These are phyloP conservation scores for Boletus edulis DNA, from an alignment of 768 basidiomycete species.

Conservation along the genomic window DNA sequence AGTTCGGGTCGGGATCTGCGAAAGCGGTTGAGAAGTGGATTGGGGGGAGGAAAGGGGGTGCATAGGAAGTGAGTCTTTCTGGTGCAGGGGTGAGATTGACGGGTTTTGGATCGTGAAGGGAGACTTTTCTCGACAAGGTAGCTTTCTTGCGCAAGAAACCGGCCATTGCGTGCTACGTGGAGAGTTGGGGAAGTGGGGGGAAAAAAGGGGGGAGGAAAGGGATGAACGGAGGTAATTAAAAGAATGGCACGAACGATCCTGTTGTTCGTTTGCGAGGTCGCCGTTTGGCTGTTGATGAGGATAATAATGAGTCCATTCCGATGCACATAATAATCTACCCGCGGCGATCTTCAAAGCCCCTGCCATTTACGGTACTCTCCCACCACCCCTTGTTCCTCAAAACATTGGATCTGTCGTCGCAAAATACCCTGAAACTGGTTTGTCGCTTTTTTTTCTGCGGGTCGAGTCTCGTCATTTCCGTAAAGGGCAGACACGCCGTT, in stretches of 20 bases:
- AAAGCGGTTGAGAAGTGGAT: slow-evolving; percentile 40
- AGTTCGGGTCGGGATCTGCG: slow-evolving; percentile 23
- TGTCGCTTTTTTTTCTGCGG: background rate
- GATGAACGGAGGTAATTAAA: slow-evolving; percentile 1
- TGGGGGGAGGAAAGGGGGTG: slow-evolving; percentile 36
- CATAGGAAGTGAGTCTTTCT: slow-evolving; percentile 9
- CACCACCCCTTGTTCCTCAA: background rate
- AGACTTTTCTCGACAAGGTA: slow-evolving; percentile 19
- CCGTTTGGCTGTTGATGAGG: background rate
- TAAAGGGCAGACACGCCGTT: slow-evolving; percentile 6
- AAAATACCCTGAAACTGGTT: too few relatives aligned
- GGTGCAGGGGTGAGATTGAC: background rate
- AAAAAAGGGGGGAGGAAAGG: background rate
- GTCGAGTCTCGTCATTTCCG: slow-evolving; percentile 16
- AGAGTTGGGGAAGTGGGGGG: background rate
- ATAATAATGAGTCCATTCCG: slow-evolving; percentile 5
- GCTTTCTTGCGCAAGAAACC: slow-evolving; percentile 55
- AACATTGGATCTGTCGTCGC: slow-evolving; percentile 6
- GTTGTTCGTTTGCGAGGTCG: slow-evolving; percentile 1
- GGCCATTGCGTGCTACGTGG: slow-evolving; percentile 37
- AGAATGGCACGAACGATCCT: slow-evolving; percentile 8
- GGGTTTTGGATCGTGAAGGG: background rate
- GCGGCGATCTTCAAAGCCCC: slow-evolving; percentile 19
- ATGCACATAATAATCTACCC: slow-evolving; percentile 4
- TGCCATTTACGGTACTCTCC: slow-evolving; percentile 9